These are phyloP conservation scores for Cyclocybe cylindracea DNA, from an alignment of 768 basidiomycete species.

Conservation along the genomic window DNA sequence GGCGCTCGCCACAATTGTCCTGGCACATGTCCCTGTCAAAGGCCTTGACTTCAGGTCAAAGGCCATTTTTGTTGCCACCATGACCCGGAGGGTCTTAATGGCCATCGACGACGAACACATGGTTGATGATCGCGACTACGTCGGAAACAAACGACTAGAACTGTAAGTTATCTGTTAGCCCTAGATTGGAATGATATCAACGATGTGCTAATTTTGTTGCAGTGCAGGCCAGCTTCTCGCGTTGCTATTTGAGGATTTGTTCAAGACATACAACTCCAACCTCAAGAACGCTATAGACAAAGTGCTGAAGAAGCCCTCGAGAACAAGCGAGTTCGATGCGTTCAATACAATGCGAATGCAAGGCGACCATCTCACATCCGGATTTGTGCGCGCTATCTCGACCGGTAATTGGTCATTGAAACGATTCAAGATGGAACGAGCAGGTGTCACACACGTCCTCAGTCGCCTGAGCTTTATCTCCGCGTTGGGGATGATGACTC, in stretches of 20 bases:
- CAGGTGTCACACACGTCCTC: constrained; percentile 97
- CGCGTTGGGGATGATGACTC: constrained; percentile 99
- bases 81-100: constrained; percentile 95
- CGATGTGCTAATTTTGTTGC: constrained; percentile 10
- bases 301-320: constrained; percentile 92
- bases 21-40: constrained; percentile 93
- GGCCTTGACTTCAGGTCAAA: constrained; percentile 90
- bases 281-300: constrained; percentile 96
- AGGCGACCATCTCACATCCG: constrained; percentile 94
- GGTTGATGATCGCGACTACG: constrained; percentile 98
- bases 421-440: constrained; percentile 99
- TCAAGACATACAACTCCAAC: constrained; percentile 98
- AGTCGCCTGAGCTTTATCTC: constrained; percentile 95
- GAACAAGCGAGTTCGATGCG: constrained; percentile 93
- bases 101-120: constrained; percentile 96
- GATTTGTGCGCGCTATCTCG: constrained; percentile 95
- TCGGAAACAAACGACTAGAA: constrained; percentile 98
- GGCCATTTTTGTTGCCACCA: constrained; percentile 95
- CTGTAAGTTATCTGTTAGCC: constrained; percentile 58
- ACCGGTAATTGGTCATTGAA: constrained; percentile 99
- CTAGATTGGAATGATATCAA: neutral
- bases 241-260: constrained; percentile 95
- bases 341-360: constrained; percentile 94
- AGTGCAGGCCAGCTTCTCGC: constrained; percentile 97
- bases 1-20: constrained; percentile 94